Conservation (phyloP, 345 rosid genomes). For the Barbarea vulgaris region DNA sequence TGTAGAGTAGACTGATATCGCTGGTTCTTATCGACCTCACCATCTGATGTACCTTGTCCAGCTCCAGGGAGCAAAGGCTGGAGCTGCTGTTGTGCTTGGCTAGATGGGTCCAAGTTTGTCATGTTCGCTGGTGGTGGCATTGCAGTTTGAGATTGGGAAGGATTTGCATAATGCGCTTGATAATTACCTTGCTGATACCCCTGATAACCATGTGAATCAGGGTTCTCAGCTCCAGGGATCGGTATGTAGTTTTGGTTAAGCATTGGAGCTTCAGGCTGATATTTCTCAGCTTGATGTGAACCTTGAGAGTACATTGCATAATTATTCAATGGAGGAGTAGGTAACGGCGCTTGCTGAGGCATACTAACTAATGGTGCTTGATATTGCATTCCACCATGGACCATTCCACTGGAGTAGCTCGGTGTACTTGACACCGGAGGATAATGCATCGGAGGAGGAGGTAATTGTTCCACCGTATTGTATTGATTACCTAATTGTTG, state of each 20-base stretch:
- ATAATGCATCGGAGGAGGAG: constrained; percentile 51
- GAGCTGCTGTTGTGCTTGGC: constrained; percentile 54
- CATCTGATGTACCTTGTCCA: constrained; percentile 54
- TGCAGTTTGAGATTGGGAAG: constrained; percentile 51
- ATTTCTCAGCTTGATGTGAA: constrained; percentile 60
- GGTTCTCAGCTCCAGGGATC: constrained; percentile 50
- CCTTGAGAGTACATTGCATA: constrained; percentile 51
- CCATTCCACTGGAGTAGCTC: constrained; percentile 49
- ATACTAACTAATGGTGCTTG: constrained; percentile 49
- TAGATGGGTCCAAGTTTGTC: constrained; percentile 48
- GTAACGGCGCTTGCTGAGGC: constrained; percentile 50
- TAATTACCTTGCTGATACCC: constrained; percentile 49
- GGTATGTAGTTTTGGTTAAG: constrained; percentile 51
- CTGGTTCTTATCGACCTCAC: constrained; percentile 81
- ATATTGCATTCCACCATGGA: constrained; percentile 46
- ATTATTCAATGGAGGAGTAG: constrained; percentile 46
- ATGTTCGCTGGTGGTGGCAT: constrained; percentile 49
- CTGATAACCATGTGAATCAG: constrained; percentile 46
- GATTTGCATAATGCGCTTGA: constrained; percentile 50
- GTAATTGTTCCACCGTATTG: constrained; percentile 47
- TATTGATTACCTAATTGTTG: constrained; percentile 59
- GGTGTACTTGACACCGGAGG: constrained; percentile 44
- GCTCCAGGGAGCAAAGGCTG: constrained; percentile 56
- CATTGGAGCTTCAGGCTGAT: constrained; percentile 51
- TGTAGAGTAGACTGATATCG: constrained; percentile 90